phyloP scores from a whole-genome alignment of 805 yeast species.

The Kluyveromyces aestuarii region DNA sequence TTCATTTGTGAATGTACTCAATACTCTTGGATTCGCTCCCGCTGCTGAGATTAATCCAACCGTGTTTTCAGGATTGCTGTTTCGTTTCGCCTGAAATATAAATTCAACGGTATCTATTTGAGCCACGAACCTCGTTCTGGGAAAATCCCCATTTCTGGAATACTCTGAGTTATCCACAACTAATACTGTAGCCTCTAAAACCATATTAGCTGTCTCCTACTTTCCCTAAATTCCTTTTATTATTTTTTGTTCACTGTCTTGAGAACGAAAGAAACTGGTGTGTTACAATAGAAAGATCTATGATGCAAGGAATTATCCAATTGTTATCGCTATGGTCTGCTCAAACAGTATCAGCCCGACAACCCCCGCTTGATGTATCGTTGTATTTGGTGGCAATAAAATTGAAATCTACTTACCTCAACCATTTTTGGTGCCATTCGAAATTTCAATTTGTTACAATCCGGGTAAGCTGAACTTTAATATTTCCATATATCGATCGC shows the following conservation, averaged over 20 bases:
- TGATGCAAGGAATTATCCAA: neutral
- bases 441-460: neutral
- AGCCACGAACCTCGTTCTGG: conserved; percentile 82
- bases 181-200: conserved; percentile 91
- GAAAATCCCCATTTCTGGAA: conserved; percentile 91
- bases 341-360: neutral
- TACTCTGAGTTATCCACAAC: conserved; percentile 93
- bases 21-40: conserved; percentile 78
- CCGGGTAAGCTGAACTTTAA: neutral
- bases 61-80: conserved; percentile 86
- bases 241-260: neutral
- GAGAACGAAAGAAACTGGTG: neutral
- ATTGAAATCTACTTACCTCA: neutral
- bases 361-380: neutral
- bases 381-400: neutral
- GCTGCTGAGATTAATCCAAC: conserved; percentile 88
- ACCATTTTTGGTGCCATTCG: neutral
- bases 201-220: conserved; percentile 43
- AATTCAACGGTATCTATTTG: conserved; percentile 84
- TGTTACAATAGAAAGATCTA: neutral
- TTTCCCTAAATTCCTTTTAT: neutral
- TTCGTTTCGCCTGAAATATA: conserved; percentile 77
- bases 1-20: conserved; percentile 79
- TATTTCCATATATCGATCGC: too few relatives aligned
- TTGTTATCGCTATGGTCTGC: too few relatives aligned